A percentile compares a stretch with the other conserved stretches of the same genome.
Conservation (phyloP, 345 rosid genomes). For the Salix brachista region DNA sequence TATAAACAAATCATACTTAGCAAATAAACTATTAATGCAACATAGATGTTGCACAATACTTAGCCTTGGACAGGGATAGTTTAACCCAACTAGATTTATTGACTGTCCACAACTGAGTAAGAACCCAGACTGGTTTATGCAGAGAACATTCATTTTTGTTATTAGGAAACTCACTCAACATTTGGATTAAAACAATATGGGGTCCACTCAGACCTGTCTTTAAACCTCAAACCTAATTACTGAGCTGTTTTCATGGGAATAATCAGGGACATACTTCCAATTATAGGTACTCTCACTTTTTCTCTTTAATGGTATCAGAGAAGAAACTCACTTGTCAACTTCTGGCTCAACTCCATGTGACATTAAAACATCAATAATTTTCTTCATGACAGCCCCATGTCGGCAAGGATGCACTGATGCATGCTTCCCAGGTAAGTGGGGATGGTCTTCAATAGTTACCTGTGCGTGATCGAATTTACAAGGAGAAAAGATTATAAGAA, state of each 20-base stretch:
- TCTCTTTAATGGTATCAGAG: background rate
- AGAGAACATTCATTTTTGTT: background rate
- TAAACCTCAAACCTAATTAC: background rate
- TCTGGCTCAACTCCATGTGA: slow-evolving; percentile 97
- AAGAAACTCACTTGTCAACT: slow-evolving; percentile 77
- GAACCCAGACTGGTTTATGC: background rate
- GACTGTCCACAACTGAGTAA: background rate
- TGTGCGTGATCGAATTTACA: slow-evolving; percentile 20
- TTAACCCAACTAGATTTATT: background rate
- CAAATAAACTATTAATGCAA: background rate
- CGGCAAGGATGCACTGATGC: slow-evolving; percentile 98
- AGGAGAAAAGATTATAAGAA: background rate
- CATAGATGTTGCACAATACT: background rate
- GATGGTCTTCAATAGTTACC: slow-evolving; percentile 98
- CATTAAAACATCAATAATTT: slow-evolving; percentile 91
- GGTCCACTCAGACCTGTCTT: background rate
- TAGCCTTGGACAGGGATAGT: background rate
- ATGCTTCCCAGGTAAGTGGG: slow-evolving; percentile 96
- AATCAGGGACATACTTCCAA: background rate
- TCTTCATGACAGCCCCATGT: slow-evolving; percentile 99
- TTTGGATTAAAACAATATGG: background rate
- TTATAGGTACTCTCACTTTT: background rate
- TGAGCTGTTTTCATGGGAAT: background rate
- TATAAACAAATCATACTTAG: background rate
- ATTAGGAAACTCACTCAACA: background rate